Base-by-base conservation (phyloP, 2,329 filamentous ascomycete genomes). In the Diatrype stigma region DNA sequence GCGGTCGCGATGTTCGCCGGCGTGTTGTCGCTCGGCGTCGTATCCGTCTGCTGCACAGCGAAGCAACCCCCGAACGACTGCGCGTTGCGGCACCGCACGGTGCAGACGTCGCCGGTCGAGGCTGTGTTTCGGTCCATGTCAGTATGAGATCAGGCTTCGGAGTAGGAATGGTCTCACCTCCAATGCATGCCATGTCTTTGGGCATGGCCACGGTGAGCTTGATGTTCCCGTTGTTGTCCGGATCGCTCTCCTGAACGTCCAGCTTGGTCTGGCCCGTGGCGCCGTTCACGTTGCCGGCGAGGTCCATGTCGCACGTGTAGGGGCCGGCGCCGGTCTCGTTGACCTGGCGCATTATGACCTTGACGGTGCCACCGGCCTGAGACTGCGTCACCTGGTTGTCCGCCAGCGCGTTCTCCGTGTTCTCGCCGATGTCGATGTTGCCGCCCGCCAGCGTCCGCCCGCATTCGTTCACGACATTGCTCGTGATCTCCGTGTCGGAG, bases 321-420 rank as follows among this genome's bases (percentile, higher is more conserved):
- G 70, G 70, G 3, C 70, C 70, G 17, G 67, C 67, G 22, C 70
- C 70, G 42, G 68, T 66, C 3, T 60, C 60, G 45, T 69, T 70
- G 47, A 66, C 61, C 56, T 75, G 72, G 49, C 70, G 67, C 35
- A 81, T 65, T 4, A 77, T 76, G 16, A 80, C 72, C 19, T 73
- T 70, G 12, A 81, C 70, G 47, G 77, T 77, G 3, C 79, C 82
- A 44, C 79, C 80, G 16, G 76, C 56, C 21, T 58, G 67, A 30
- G 68, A 63, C 40, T 63, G 53, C 11, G 68, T 71, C 38, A 72
- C 60, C 6, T 63, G 54, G 7, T 55, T 52, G 35, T 54, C 63
- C 6, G 62, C 57, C 7, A 70, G 54, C n/a, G 60, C 59, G 47
- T 63, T 60, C 54, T 69, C 63, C n/a, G 66, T 67, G 28, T 61